phyloP scores from a whole-genome alignment of 192 early-diverging fungal species.

The Entomortierella parvispora region DNA sequence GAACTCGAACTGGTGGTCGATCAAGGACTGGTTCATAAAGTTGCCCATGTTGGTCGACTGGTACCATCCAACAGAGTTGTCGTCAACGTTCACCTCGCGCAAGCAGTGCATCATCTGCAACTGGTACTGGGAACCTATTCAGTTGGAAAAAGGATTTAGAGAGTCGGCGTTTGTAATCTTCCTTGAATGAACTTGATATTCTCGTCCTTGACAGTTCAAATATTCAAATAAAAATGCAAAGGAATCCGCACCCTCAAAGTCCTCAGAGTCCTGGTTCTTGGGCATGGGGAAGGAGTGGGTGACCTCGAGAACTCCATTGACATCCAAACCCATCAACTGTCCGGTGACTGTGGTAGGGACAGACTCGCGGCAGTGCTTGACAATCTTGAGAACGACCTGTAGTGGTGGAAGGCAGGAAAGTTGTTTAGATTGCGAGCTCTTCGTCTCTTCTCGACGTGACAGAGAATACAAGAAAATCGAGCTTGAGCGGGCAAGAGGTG shows the following conservation, averaged over 20 bases:
- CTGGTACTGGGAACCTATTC: constrained; percentile 83
- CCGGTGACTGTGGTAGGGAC: constrained; percentile 86
- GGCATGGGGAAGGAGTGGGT: constrained; percentile 91
- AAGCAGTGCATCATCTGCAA: constrained; percentile 94
- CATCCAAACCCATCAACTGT: constrained; percentile 94
- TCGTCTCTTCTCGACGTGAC: neutral
- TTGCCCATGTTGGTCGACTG: constrained; percentile 89
- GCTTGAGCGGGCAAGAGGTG: too few relatives aligned
- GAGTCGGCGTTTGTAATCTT: neutral
- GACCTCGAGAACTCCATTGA: constrained; percentile 90
- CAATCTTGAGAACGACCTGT: constrained; percentile 92
- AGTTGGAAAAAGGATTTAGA: neutral
- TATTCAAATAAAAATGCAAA: too few relatives aligned
- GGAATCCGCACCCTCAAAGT: constrained; percentile 40
- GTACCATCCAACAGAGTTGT: constrained; percentile 98
- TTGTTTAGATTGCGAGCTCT: neutral
- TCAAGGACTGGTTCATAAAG: constrained; percentile 89
- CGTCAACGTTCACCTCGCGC: constrained; percentile 93
- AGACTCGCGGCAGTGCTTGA: constrained; percentile 94
- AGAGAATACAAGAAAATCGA: too few relatives aligned
- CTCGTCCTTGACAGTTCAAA: too few relatives aligned
- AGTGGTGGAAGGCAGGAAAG: neutral
- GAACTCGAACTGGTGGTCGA: constrained; percentile 92
- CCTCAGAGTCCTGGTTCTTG: constrained; percentile 58
- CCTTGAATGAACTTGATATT: neutral